These are phyloP conservation scores for Volutella citrinella DNA, from an alignment of 2,329 filamentous ascomycete genomes.

Conservation along the genomic window DNA sequence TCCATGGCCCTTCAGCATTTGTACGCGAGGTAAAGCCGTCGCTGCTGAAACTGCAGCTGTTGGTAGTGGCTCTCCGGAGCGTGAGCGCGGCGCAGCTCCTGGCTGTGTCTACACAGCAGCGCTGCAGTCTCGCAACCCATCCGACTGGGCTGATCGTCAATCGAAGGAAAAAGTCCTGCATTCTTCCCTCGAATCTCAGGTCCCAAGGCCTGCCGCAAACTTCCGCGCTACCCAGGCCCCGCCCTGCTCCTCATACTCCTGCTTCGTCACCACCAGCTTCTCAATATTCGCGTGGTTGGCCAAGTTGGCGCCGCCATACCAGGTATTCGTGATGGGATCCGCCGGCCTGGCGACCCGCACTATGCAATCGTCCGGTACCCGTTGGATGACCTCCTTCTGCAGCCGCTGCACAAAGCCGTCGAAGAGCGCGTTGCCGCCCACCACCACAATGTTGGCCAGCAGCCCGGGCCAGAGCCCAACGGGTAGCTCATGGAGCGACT, in stretches of 20 bases:
- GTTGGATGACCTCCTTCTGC: conserved; percentile 68
- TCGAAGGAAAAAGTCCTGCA: no score
- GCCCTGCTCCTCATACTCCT: conserved; percentile 88
- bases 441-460: conserved; percentile 81
- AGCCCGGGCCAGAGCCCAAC: conserved; percentile 81
- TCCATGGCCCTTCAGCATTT: no score
- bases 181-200: no score
- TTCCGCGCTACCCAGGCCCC: conserved; percentile 69
- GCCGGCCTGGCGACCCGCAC: conserved; percentile 68
- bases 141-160: no score
- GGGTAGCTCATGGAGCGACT: conserved; percentile 72
- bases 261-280: conserved; percentile 72
- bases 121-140: no score
- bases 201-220: conserved; percentile 46
- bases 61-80: no score
- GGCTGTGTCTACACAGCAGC: no score
- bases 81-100: no score
- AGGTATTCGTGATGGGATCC: conserved; percentile 77
- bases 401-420: conserved; percentile 79
- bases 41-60: no score
- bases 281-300: conserved; percentile 67
- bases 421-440: conserved; percentile 81
- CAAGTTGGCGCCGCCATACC: conserved; percentile 79
- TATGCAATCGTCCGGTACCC: conserved; percentile 72
- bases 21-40: no score